phyloP scores from a whole-genome alignment of 495 filamentous ascomycete species.

The Penicillium atrosanguineum region DNA sequence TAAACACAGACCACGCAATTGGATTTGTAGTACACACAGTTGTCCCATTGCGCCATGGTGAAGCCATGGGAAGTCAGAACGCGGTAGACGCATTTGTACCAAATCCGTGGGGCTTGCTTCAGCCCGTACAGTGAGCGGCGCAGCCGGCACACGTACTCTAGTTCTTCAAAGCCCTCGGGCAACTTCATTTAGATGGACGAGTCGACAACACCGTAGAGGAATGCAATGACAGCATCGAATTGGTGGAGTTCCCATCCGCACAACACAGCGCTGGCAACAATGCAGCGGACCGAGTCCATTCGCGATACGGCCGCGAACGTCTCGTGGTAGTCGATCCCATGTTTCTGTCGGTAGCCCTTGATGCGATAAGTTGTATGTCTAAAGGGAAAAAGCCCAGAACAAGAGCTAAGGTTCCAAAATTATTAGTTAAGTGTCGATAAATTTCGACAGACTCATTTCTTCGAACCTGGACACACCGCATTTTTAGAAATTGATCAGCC shows the following conservation, averaged over 20 bases:
- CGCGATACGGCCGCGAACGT: too few relatives aligned
- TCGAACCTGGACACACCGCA: slow-evolving; percentile 1
- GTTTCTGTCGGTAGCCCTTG: too few relatives aligned
- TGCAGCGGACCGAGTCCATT: slow-evolving; percentile 9
- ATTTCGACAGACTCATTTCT: not conserved
- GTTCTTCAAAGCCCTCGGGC: too few relatives aligned
- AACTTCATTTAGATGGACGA: too few relatives aligned
- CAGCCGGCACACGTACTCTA: slow-evolving; percentile 4
- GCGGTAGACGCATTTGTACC: slow-evolving; percentile 10
- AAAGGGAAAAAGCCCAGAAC: too few relatives aligned
- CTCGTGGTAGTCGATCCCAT: too few relatives aligned
- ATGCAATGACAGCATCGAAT: slow-evolving; percentile 8
- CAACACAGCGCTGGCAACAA: slow-evolving; percentile 7
- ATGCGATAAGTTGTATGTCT: too few relatives aligned
- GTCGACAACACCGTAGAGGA: too few relatives aligned
- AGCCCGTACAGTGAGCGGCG: slow-evolving; percentile 5
- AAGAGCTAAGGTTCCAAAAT: too few relatives aligned
- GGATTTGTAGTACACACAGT: too few relatives aligned
- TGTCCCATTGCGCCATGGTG: not conserved
- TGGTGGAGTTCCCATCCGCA: slow-evolving; percentile 7
- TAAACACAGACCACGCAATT: too few relatives aligned
- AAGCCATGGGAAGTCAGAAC: slow-evolving; percentile 3
- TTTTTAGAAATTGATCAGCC: not conserved
- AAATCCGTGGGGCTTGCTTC: slow-evolving; percentile 7
- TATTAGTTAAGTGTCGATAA: too few relatives aligned